Evolutionary conservation across 257 asterid genomes (phyloP).

Genomic region (Mentha longifolia): DNA sequence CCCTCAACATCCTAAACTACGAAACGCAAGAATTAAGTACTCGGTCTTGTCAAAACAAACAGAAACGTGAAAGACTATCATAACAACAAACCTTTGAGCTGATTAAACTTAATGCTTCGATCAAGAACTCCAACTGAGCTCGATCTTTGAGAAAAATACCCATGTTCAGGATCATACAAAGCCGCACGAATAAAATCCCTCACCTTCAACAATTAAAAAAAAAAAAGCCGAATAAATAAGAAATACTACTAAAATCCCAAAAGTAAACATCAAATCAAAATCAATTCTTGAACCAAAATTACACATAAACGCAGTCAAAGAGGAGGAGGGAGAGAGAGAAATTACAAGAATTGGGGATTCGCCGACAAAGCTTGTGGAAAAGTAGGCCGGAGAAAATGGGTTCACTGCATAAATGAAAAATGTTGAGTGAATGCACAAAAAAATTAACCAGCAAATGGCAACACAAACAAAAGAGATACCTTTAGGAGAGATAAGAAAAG

Average conservation of each 20-base stretch:
- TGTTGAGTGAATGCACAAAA: background rate
- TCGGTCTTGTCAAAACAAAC: background rate
- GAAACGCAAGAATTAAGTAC: constrained; percentile 8
- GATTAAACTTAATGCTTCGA: constrained; percentile 78
- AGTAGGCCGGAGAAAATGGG: constrained; percentile 55
- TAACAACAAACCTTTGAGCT: constrained; percentile 59
- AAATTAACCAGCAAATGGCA: background rate
- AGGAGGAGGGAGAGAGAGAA: constrained; percentile 12
- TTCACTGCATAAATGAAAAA: constrained; percentile 48
- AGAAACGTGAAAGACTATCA: constrained; percentile 2
- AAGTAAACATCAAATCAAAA: constrained; percentile 17
- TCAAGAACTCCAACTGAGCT: constrained; percentile 93
- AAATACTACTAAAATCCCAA: constrained; percentile 13
- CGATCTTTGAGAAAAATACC: constrained; percentile 87
- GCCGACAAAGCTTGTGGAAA: constrained; percentile 67
- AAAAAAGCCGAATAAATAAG: background rate
- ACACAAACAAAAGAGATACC: constrained; percentile 42
- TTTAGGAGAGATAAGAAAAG: constrained; percentile 25
- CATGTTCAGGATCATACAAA: constrained; percentile 76
- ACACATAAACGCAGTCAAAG: background rate
- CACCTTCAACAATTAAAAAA: constrained; percentile 51
- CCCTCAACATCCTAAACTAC: background rate
- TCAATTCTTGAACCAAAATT: constrained; percentile 16
- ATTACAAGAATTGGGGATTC: constrained; percentile 75
- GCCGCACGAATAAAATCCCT: constrained; percentile 86